Evolutionary conservation across 2,329 filamentous ascomycete species (phyloP), one percentile per base, ranked within the genome.

Genomic region (Monilinia fructigena): DNA sequence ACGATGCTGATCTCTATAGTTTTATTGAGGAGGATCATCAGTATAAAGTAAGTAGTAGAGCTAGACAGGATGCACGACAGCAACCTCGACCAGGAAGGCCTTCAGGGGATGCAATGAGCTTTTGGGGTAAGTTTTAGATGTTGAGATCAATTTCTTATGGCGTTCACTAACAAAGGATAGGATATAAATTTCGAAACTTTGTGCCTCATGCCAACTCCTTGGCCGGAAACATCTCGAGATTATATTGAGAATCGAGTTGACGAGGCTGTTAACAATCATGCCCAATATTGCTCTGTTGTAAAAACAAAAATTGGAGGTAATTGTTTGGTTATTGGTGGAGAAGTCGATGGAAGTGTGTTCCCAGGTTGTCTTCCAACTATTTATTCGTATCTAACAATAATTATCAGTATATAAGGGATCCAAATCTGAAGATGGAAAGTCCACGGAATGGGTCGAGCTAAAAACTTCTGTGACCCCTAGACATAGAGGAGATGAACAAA

Each of bases 171-270:
- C 59, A n/a, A 26, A 20, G 40, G 18, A 16, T 70, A 94, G 92
- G 94, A 47, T 99, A 99, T 81, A 99, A 99, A 76, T 99, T n/a
- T 99, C 74, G 95, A 99, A 78, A 90, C 92, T 0, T 79, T 99
- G 1, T 87, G 89, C 8, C 88, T 95, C 2, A 80, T 98, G 4
- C 88, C 91, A 2, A 80, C 83, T 2, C 85, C 89, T 0, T 97
- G 93, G 88, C 87, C 84, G 64, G 85, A 89, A 66, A 89, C 86
- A 0, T 80, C 87, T 0, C 86, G 91, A 66, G 88, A 91, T 0
- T 86, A 88, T 67, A 97, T 99, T 69, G 93, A 97, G 75, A 80
- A 79, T 66, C 87, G 95, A 38, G 86, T 90, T 54, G 77, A 86
- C 3, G 82, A 89, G 65, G 74, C 88, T 11, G 93, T 97, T 60